Conservation (phyloP, 176 grass and related monocot genomes). For the Eleusine coracana region DNA sequence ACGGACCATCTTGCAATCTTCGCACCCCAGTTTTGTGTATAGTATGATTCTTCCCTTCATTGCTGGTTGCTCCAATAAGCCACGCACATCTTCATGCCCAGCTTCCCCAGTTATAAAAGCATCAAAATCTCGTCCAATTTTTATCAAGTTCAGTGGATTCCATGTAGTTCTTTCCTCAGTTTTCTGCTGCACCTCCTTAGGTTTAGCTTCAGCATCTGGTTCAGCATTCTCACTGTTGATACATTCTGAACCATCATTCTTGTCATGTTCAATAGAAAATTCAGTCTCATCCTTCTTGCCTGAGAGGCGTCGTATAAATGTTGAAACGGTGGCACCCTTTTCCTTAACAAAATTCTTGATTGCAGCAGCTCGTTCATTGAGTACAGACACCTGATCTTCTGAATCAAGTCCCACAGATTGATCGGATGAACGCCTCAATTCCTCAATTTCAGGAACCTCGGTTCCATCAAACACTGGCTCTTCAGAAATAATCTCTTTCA, state of each 20-base stretch:
- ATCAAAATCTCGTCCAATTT: slow-evolving; percentile 62
- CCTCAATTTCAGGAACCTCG: slow-evolving; percentile 76
- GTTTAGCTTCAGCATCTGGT: slow-evolving; percentile 49
- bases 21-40: slow-evolving; percentile 76
- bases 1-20: slow-evolving; percentile 78
- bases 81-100: slow-evolving; percentile 28
- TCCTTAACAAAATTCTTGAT: slow-evolving; percentile 92
- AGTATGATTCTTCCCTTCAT: slow-evolving; percentile 77
- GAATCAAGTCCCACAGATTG: slow-evolving; percentile 51
- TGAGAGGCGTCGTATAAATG: slow-evolving; percentile 81
- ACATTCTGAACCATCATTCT: slow-evolving; percentile 49
- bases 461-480: slow-evolving; percentile 96
- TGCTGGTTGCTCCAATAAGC: slow-evolving; percentile 44
- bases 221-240: slow-evolving; percentile 33
- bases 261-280: slow-evolving; percentile 50
- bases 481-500: slow-evolving; percentile 65
- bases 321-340: slow-evolving; percentile 79
- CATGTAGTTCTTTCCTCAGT: slow-evolving; percentile 61
- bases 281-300: slow-evolving; percentile 79
- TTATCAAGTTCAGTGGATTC: slow-evolving; percentile 94
- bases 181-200: slow-evolving; percentile 52
- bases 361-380: slow-evolving; percentile 83
- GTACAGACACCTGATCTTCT: slow-evolving; percentile 49
- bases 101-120: slow-evolving; percentile 47
- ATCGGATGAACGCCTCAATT: slow-evolving; percentile 48